A percentile compares a stretch with the other conserved stretches of the same genome.
Evolutionary conservation across 2,329 filamentous ascomycete genomes (phyloP).

Genomic region (Thelonectria olida): DNA sequence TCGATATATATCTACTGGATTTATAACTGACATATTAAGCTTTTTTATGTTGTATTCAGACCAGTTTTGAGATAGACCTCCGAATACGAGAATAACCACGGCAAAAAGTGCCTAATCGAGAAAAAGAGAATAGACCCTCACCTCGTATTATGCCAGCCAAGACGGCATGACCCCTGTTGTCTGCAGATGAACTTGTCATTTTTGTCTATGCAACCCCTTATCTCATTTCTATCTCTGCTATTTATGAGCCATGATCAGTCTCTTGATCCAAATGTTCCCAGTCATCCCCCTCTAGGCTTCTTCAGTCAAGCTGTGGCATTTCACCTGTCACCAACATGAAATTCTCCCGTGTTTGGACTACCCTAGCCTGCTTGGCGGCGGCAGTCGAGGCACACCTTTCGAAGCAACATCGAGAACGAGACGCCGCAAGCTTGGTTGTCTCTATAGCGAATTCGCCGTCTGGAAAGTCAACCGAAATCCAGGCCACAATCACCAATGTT

Average conservation of each 20-base stretch:
- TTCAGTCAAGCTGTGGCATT: too few species aligned
- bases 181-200: neutral
- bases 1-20: too few species aligned
- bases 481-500: constrained; percentile 19
- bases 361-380: neutral
- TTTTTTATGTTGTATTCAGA: neutral
- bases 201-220: neutral
- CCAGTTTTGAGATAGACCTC: neutral
- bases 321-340: neutral
- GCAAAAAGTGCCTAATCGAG: neutral
- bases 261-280: too few species aligned
- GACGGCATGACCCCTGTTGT: neutral
- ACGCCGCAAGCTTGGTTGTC: neutral
- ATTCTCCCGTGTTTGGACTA: neutral
- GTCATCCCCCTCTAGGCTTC: too few species aligned
- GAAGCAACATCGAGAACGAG: neutral
- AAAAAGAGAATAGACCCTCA: neutral
- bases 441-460: neutral
- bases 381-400: neutral
- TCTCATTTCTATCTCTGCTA: neutral
- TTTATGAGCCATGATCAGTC: too few species aligned
- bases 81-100: neutral
- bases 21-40: neutral
- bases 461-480: constrained; percentile 11
- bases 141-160: neutral